Percentiles rank a stretch among this genome's conserved stretches.
phyloP scores from a whole-genome alignment of 1,139 yeast genomes.

The Geotrichum candidum region DNA sequence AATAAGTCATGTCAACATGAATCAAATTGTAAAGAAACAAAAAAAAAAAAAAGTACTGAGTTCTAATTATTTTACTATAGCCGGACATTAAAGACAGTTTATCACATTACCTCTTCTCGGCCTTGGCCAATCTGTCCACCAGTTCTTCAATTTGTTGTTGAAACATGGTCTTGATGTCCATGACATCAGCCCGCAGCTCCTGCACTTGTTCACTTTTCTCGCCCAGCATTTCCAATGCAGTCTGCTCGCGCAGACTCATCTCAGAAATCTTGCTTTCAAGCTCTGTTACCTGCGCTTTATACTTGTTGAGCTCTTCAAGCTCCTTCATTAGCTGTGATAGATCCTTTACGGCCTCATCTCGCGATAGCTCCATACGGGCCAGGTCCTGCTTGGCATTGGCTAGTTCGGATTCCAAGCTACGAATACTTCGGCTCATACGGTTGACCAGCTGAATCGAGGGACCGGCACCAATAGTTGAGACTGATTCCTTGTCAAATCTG shows the following conservation, averaged over 20 bases:
- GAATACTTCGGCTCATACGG: slow-evolving; percentile 65
- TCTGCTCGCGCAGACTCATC: slow-evolving; percentile 41
- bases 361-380: slow-evolving; percentile 47
- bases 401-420: slow-evolving; percentile 75
- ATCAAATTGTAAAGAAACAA: neutral
- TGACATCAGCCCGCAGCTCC: slow-evolving; percentile 82
- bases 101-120: slow-evolving; percentile 13
- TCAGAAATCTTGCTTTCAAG: slow-evolving; percentile 40
- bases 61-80: neutral
- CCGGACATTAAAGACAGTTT: neutral
- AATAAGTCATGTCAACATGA: neutral
- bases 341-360: slow-evolving; percentile 63
- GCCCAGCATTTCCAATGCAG: slow-evolving; percentile 71
- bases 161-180: slow-evolving; percentile 77
- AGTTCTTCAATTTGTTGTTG: slow-evolving; percentile 80
- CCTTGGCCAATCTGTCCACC: slow-evolving; percentile 49
- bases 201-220: slow-evolving; percentile 83
- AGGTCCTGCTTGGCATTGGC: slow-evolving; percentile 61
- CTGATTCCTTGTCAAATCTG: slow-evolving; percentile 25
- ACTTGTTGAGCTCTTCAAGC: slow-evolving; percentile 42
- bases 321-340: slow-evolving; percentile 54
- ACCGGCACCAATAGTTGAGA: slow-evolving; percentile 30
- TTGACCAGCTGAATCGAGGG: slow-evolving; percentile 58
- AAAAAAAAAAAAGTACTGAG: slow-evolving; percentile 2
- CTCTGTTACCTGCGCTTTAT: slow-evolving; percentile 39